phyloP scores from a whole-genome alignment of 75 land plant genomes.

The Ceratopteris richardii region DNA sequence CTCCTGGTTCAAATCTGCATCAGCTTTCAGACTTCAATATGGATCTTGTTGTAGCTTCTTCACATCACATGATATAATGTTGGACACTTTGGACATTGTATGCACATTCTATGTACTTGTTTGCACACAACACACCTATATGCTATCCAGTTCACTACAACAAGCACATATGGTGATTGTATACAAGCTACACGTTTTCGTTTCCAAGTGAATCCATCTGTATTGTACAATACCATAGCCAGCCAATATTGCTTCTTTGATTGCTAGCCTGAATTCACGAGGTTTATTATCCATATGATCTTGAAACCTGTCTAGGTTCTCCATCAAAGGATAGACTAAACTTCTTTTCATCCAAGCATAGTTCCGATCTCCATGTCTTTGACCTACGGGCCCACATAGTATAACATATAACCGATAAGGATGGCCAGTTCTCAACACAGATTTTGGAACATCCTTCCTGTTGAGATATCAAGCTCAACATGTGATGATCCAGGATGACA shows the following conservation, averaged over 20 bases:
- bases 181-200: no score
- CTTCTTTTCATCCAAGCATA: conserved; percentile 39
- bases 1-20: no score
- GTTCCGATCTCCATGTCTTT: conserved; percentile 19
- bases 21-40: no score
- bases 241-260: conserved; percentile 25
- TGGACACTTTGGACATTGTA: no score
- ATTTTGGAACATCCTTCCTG: conserved; percentile 24
- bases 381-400: conserved; percentile 28
- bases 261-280: conserved; percentile 21
- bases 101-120: no score
- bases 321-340: conserved; percentile 28
- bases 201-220: background rate
- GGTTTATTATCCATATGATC: conserved; percentile 21
- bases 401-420: conserved; percentile 31
- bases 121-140: no score
- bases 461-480: no score
- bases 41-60: no score
- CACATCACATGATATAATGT: no score
- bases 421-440: conserved; percentile 14
- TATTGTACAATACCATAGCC: conserved; percentile 26
- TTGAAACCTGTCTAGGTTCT: conserved; percentile 26
- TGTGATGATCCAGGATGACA: no score
- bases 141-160: no score
- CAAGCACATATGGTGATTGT: no score